A percentile compares a stretch with the other conserved stretches of the same genome.
Conservation (phyloP, 305 asterid species). For the Fraxinus baroniana region DNA sequence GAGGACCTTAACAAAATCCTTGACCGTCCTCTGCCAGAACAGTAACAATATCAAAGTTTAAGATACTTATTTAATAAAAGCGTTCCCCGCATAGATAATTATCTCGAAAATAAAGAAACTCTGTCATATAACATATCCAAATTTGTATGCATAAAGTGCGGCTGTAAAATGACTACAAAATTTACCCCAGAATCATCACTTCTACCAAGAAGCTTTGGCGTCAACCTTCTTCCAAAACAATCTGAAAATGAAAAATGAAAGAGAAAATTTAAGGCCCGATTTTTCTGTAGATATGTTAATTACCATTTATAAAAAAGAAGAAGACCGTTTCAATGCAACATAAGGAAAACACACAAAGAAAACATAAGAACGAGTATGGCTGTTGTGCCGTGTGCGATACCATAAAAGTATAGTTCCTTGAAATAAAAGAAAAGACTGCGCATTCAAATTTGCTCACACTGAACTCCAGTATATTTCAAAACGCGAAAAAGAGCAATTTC, state of each 20-base stretch:
- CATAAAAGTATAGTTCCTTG: background rate
- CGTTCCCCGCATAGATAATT: constrained; percentile 8
- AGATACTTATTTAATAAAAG: constrained; percentile 16
- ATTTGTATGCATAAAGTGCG: constrained; percentile 3
- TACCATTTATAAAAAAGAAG: background rate
- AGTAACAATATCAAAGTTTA: constrained; percentile 31
- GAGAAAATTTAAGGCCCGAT: constrained; percentile 13
- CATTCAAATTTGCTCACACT: background rate
- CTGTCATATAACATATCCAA: constrained; percentile 3
- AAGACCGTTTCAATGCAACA: background rate
- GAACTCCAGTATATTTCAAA: background rate
- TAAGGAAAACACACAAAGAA: constrained; percentile 6
- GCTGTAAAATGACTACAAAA: background rate
- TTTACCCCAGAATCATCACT: constrained; percentile 88
- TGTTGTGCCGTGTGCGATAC: background rate
- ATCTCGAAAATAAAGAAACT: background rate
- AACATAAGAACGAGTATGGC: constrained; percentile 10
- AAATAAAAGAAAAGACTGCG: background rate
- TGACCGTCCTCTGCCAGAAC: constrained; percentile 68
- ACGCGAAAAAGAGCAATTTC: background rate
- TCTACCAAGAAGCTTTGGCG: constrained; percentile 92
- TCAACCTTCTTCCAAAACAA: constrained; percentile 94
- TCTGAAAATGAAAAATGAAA: constrained; percentile 45
- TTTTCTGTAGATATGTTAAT: background rate
- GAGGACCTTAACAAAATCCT: constrained; percentile 82